phyloP scores from a whole-genome alignment of 257 asterid genomes.

The Forsythia suspensa region DNA sequence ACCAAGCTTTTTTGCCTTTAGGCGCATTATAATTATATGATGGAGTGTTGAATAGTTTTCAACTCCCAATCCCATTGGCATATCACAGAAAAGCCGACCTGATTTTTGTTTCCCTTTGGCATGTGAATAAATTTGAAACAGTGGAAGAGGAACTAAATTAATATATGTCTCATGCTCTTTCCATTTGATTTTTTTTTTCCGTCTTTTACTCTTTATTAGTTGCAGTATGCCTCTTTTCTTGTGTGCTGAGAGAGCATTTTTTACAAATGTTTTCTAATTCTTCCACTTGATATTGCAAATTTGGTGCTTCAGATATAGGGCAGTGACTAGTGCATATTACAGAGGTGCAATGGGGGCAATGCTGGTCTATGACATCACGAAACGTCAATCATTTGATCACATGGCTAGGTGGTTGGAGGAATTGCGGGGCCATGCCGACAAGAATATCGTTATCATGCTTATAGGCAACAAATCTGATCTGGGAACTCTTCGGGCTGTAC shows the following conservation, averaged over 20 bases:
- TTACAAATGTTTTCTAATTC: constrained; percentile 12
- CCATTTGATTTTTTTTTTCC: neutral
- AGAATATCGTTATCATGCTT: constrained; percentile 76
- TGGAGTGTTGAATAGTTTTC: neutral
- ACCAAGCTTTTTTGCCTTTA: neutral
- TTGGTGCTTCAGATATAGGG: constrained; percentile 65
- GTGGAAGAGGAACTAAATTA: neutral
- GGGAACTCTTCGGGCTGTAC: constrained; percentile 55
- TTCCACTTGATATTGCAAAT: constrained; percentile 17
- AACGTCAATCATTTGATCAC: constrained; percentile 76
- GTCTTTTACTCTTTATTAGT: neutral
- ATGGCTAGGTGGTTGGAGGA: constrained; percentile 84
- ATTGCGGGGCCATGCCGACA: constrained; percentile 78
- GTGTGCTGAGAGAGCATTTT: neutral
- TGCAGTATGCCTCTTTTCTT: neutral
- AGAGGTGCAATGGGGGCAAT: constrained; percentile 95
- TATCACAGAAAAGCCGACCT: neutral
- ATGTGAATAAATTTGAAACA: neutral
- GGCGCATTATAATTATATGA: neutral
- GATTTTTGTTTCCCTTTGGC: neutral
- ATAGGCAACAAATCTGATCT: constrained; percentile 89
- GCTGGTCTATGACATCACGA: constrained; percentile 85
- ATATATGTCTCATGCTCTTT: neutral
- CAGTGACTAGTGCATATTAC: constrained; percentile 91
- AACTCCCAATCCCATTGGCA: neutral